A percentile compares a stretch with the other conserved stretches of the same genome.
These are phyloP conservation scores for Heliosperma pusillum DNA, from an alignment of 148 eudicot genomes.

Conservation along the genomic window DNA sequence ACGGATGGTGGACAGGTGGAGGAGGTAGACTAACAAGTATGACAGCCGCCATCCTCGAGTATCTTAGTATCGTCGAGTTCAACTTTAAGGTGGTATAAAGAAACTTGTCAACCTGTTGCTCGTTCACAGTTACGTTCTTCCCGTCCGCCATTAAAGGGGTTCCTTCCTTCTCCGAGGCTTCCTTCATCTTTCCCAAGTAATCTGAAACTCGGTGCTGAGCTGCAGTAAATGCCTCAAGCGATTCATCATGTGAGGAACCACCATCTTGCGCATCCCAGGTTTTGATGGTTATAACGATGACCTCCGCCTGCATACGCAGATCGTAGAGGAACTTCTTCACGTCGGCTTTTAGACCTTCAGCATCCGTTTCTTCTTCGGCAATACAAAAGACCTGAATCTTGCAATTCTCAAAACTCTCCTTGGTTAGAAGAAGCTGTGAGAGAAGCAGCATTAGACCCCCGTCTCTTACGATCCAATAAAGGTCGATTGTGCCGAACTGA, in stretches of 20 bases:
- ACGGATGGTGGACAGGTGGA: constrained; percentile 80
- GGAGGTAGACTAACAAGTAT: constrained; percentile 94
- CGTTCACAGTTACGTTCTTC: constrained; percentile 65
- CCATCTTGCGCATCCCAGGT: constrained; percentile 80
- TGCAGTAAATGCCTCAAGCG: constrained; percentile 66
- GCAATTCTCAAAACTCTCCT: constrained; percentile 93
- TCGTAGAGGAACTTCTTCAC: constrained; percentile 93
- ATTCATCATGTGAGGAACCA: constrained; percentile 62
- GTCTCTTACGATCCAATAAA: constrained; percentile 96
- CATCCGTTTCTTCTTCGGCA: constrained; percentile 95
- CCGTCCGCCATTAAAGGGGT: constrained; percentile 74
- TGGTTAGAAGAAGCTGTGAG: constrained; percentile 91
- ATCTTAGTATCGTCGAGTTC: constrained; percentile 66
- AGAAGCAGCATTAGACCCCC: constrained; percentile 99
- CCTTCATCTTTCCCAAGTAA: constrained; percentile 60
- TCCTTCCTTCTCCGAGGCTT: constrained; percentile 50
- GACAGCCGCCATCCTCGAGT: constrained; percentile 97
- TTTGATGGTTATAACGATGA: constrained; percentile 81
- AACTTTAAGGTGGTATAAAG: constrained; percentile 83
- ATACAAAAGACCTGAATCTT: constrained; percentile 97
- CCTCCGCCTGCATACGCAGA: constrained; percentile 95
- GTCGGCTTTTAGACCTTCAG: constrained; percentile 79
- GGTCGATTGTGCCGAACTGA: constrained; percentile 91
- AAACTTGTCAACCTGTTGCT: constrained; percentile 91
- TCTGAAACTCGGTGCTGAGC: constrained; percentile 67